Evolutionary conservation across 805 yeast species (phyloP).

Genomic region (Saturnispora gosingensis): DNA sequence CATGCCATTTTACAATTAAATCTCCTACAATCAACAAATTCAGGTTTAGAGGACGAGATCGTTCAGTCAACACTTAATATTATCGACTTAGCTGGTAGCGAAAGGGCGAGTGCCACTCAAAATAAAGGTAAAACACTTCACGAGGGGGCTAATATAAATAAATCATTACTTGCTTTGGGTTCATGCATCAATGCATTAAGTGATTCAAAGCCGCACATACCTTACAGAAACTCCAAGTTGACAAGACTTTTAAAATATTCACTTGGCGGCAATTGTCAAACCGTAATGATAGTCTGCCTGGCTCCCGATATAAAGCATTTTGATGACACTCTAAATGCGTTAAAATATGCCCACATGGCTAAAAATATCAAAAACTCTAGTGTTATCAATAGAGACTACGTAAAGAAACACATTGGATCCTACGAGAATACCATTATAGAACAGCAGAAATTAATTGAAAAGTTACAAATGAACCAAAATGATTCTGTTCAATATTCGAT

Average conservation of each 20-base stretch:
- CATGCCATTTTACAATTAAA: slow-evolving; percentile 88
- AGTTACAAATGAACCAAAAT: slow-evolving; percentile 33
- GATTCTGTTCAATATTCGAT: background rate
- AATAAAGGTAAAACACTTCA: slow-evolving; percentile 73
- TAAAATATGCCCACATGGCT: slow-evolving; percentile 87
- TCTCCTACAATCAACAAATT: slow-evolving; percentile 50
- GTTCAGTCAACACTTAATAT: slow-evolving; percentile 74
- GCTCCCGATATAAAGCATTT: slow-evolving; percentile 82
- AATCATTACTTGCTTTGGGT: slow-evolving; percentile 80
- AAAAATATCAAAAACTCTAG: slow-evolving; percentile 81
- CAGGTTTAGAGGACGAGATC: slow-evolving; percentile 57
- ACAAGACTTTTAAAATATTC: slow-evolving; percentile 84
- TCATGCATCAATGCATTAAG: slow-evolving; percentile 91
- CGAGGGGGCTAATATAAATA: slow-evolving; percentile 92
- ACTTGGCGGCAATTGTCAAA: slow-evolving; percentile 87
- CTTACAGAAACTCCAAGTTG: slow-evolving; percentile 84
- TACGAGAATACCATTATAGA: slow-evolving; percentile 78
- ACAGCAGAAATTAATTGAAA: slow-evolving; percentile 66
- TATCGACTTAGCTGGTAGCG: slow-evolving; percentile 92
- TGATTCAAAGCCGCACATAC: slow-evolving; percentile 60
- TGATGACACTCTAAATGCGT: slow-evolving; percentile 86
- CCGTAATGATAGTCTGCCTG: slow-evolving; percentile 92
- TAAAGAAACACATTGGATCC: slow-evolving; percentile 78
- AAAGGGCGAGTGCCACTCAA: slow-evolving; percentile 82
- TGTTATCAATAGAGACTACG: slow-evolving; percentile 59